A percentile compares a stretch with the other conserved stretches of the same genome.
phyloP scores from a whole-genome alignment of 331 rosid genomes.

The Erythrophleum ivorense region DNA sequence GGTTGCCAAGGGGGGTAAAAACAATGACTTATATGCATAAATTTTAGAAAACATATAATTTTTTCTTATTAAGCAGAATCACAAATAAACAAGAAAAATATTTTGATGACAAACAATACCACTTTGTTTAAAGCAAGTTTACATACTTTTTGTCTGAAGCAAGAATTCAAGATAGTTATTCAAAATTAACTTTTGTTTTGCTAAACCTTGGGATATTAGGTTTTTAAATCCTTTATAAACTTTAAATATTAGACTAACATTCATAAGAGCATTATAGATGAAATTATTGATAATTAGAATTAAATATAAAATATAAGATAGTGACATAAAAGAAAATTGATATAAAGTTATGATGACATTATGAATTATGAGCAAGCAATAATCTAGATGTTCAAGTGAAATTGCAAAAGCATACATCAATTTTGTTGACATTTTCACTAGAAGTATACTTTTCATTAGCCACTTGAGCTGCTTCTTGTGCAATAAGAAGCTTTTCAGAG shows the following conservation, averaged over 20 bases:
- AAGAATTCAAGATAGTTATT: conserved; percentile 54
- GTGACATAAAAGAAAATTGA: conserved; percentile 12
- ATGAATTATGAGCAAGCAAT: conserved; percentile 16
- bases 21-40: too few species aligned
- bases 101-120: too few species aligned
- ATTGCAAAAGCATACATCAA: conserved; percentile 41
- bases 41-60: too few species aligned
- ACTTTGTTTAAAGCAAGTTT: conserved; percentile 41
- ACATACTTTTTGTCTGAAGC: conserved; percentile 58
- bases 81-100: too few species aligned
- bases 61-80: too few species aligned
- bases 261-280: conserved; percentile 11
- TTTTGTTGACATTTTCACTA: conserved; percentile 45
- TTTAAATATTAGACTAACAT: conserved; percentile 27
- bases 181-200: conserved; percentile 50
- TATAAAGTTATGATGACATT: conserved; percentile 21
- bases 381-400: conserved; percentile 24
- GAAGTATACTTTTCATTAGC: conserved; percentile 65
- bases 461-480: conserved; percentile 67
- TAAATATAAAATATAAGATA: conserved; percentile 5
- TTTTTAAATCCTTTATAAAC: conserved; percentile 68
- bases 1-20: too few species aligned
- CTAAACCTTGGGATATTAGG: conserved; percentile 48
- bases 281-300: conserved; percentile 6
- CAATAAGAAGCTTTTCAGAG: too few species aligned